Evolutionary conservation across 495 filamentous ascomycete species (phyloP).

Genomic region (Xylaria sp.): DNA sequence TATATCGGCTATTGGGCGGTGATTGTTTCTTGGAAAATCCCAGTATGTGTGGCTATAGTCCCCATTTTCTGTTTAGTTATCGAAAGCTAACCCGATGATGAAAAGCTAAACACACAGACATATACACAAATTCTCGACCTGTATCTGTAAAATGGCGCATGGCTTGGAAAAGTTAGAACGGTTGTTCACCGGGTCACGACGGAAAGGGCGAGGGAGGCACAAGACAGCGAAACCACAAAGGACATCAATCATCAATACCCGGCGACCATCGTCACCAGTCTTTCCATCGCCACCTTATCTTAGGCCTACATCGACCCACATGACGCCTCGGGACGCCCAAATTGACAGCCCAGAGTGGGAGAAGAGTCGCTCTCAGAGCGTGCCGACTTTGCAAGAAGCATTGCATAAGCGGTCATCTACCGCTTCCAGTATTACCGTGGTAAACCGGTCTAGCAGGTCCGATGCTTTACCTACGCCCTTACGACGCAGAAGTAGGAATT

Average conservation of each 20-base stretch:
- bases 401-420: constrained; percentile 35
- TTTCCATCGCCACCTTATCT: constrained; percentile 58
- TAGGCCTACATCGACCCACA: constrained; percentile 52
- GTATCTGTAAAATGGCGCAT: constrained; percentile 35
- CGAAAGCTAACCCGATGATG: constrained; percentile 6
- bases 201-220: constrained; percentile 32
- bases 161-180: constrained; percentile 38
- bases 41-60: constrained; percentile 13
- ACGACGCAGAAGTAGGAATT: not conserved
- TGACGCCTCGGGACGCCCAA: constrained; percentile 53
- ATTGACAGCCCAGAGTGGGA: constrained; percentile 28
- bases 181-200: constrained; percentile 37
- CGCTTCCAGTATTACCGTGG: constrained; percentile 30
- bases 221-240: constrained; percentile 30
- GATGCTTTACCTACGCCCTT: constrained; percentile 18
- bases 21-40: not conserved
- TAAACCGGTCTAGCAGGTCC: constrained; percentile 29
- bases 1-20: not conserved
- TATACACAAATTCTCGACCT: not conserved
- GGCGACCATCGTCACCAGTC: constrained; percentile 26
- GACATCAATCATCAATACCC: constrained; percentile 9
- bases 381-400: constrained; percentile 43
- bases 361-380: constrained; percentile 46
- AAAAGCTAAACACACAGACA: not conserved
- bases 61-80: not conserved